These are phyloP conservation scores for Syzygium grande DNA, from an alignment of 345 rosid species.

Conservation along the genomic window DNA sequence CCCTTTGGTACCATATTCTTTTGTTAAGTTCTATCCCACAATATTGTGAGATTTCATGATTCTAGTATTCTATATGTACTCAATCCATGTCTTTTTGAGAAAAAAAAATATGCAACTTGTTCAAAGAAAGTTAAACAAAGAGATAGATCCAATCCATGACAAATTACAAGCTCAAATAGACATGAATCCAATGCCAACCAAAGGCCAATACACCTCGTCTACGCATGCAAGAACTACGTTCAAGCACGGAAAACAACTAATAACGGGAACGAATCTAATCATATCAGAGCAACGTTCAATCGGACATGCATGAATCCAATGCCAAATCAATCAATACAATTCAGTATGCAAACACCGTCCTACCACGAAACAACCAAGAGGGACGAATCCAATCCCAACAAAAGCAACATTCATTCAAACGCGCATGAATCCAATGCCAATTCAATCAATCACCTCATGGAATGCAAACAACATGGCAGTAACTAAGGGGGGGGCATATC, in stretches of 20 bases:
- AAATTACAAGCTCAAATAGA: not conserved
- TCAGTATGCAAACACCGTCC: not conserved
- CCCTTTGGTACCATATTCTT: not conserved
- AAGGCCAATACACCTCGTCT: not conserved
- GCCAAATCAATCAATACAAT: not conserved
- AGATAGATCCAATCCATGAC: not conserved
- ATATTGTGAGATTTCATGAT: not conserved
- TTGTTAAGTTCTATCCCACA: not conserved
- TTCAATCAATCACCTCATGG: too few species aligned
- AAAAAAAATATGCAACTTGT: not conserved
- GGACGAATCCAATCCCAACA: not conserved
- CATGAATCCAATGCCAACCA: not conserved
- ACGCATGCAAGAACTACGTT: not conserved
- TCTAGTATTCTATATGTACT: not conserved
- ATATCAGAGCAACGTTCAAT: not conserved
- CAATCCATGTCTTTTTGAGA: not conserved
- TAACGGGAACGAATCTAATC: not conserved
- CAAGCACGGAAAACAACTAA: too few species aligned
- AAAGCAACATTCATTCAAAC: not conserved
- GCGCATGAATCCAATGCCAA: not conserved
- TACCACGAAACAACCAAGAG: not conserved
- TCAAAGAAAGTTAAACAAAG: not conserved
- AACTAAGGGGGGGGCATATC: too few species aligned
- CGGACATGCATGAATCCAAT: not conserved
- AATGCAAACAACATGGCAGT: too few species aligned